Percentiles rank a stretch among this genome's conserved stretches.
These are phyloP conservation scores for Adansonia grandidieri DNA, from an alignment of 441 rosid genomes.

Conservation along the genomic window DNA sequence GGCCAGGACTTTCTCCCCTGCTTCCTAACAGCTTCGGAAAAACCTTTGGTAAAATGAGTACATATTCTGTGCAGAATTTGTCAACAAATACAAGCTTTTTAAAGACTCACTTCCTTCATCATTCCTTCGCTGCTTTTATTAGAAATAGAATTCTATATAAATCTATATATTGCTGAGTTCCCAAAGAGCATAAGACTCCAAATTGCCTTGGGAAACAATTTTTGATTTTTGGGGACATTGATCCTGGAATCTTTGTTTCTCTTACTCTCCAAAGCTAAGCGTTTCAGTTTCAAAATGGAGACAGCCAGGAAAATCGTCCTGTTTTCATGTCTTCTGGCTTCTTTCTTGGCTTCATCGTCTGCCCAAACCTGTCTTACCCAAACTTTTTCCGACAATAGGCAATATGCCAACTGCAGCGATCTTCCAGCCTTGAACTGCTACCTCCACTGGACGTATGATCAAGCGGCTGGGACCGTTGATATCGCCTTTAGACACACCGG, in stretches of 20 bases:
- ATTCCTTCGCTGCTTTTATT: not conserved
- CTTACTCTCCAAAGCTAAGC: not conserved
- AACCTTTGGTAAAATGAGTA: not conserved
- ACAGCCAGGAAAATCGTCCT: constrained; percentile 18
- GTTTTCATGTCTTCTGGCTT: constrained; percentile 30
- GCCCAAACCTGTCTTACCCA: constrained; percentile 50
- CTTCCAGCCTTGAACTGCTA: constrained; percentile 55
- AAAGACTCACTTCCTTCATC: not conserved
- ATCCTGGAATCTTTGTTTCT: not conserved
- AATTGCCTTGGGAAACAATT: not conserved
- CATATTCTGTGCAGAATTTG: not conserved
- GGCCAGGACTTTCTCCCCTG: not conserved
- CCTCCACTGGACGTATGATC: constrained; percentile 64
- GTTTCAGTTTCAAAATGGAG: constrained; percentile 30
- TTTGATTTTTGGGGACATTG: not conserved
- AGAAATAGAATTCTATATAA: not conserved
- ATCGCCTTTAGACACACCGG: constrained; percentile 64
- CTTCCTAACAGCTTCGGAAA: not conserved
- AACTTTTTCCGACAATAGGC: constrained; percentile 41
- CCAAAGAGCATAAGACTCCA: not conserved
- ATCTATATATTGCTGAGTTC: not conserved
- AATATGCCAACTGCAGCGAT: constrained; percentile 42
- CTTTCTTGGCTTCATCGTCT: constrained; percentile 32
- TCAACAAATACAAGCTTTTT: constrained; percentile 14
- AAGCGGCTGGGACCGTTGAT: constrained; percentile 41